A percentile compares a stretch with the other conserved stretches of the same genome.
These are phyloP conservation scores for Leishmania aethiopica DNA, from an alignment of 208 protist genomes.

Conservation along the genomic window DNA sequence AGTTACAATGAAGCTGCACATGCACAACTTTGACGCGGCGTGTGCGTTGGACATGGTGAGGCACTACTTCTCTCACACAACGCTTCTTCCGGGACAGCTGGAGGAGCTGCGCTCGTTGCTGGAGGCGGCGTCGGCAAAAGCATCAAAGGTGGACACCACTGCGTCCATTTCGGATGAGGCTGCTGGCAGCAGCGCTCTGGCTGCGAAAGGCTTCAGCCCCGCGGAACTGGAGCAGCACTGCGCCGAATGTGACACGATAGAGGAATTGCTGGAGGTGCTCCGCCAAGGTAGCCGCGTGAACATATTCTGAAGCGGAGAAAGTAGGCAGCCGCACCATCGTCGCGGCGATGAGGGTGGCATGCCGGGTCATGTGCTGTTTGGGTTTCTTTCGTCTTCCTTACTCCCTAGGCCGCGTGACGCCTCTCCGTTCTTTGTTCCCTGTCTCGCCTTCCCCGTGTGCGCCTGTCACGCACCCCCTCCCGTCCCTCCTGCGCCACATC, in stretches of 20 bases:
- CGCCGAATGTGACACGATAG: slow-evolving; percentile 78
- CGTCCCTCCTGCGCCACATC: not conserved
- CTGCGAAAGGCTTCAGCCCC: slow-evolving; percentile 55
- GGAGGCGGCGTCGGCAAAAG: slow-evolving; percentile 7
- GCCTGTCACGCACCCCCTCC: not conserved
- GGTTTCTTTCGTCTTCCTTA: slow-evolving; percentile 5
- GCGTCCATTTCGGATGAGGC: not conserved
- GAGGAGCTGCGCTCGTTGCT: slow-evolving; percentile 28
- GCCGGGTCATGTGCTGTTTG: not conserved
- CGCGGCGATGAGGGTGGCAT: not conserved
- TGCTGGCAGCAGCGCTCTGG: not conserved
- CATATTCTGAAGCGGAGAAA: slow-evolving; percentile 41
- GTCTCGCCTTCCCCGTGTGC: slow-evolving; percentile 6
- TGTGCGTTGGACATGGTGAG: slow-evolving; percentile 76
- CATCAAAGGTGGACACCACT: slow-evolving; percentile 25
- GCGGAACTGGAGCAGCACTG: slow-evolving; percentile 90
- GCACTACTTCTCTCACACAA: slow-evolving; percentile 70
- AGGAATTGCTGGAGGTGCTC: slow-evolving; percentile 62
- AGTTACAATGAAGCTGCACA: slow-evolving; percentile 90
- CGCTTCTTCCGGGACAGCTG: slow-evolving; percentile 15
- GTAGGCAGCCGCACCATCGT: not conserved
- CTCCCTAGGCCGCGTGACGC: not conserved
- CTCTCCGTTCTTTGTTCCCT: not conserved
- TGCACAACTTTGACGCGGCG: slow-evolving; percentile 77
- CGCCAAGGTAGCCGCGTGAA: slow-evolving; percentile 56